Evolutionary conservation across 2,329 filamentous ascomycete genomes (phyloP).

Genomic region (Epichloe glyceriae): DNA sequence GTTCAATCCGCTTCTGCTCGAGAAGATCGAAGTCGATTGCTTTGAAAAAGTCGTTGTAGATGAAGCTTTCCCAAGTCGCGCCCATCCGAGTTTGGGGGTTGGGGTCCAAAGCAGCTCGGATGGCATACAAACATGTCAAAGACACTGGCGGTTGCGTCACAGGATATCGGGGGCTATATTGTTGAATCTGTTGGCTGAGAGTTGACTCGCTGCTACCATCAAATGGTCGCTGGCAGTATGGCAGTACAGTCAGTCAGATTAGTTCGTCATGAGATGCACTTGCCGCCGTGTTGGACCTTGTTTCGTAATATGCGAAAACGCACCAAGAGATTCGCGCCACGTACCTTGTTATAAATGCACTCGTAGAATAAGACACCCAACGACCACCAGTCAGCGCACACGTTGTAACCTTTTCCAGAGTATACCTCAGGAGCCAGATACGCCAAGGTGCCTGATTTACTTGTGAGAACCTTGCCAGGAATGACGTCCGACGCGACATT

Average conservation of each 20-base stretch:
- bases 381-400: slow-evolving; percentile 97
- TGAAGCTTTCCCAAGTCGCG: slow-evolving; percentile 76
- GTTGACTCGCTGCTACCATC: slow-evolving; percentile 77
- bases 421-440: slow-evolving; percentile 97
- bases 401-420: slow-evolving; percentile 74
- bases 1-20: slow-evolving; percentile 77
- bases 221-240: slow-evolving; percentile 67
- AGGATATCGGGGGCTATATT: slow-evolving; percentile 75
- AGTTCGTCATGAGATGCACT: not conserved
- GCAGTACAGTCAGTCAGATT: not conserved
- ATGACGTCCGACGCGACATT: slow-evolving; percentile 94
- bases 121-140: slow-evolving; percentile 76
- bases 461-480: slow-evolving; percentile 70
- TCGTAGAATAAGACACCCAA: slow-evolving; percentile 97
- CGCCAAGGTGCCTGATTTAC: slow-evolving; percentile 91
- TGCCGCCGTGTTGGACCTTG: not conserved
- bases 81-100: slow-evolving; percentile 75
- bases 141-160: slow-evolving; percentile 85
- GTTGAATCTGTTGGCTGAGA: slow-evolving; percentile 67
- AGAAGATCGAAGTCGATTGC: slow-evolving; percentile 72
- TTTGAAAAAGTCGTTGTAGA: slow-evolving; percentile 78
- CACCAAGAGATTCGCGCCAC: slow-evolving; percentile 11
- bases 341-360: slow-evolving; percentile 96
- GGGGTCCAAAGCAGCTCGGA: slow-evolving; percentile 68
- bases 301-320: not conserved